Conservation (phyloP, 805 yeast species). For the Zygosaccharomyces pseudorouxii region DNA sequence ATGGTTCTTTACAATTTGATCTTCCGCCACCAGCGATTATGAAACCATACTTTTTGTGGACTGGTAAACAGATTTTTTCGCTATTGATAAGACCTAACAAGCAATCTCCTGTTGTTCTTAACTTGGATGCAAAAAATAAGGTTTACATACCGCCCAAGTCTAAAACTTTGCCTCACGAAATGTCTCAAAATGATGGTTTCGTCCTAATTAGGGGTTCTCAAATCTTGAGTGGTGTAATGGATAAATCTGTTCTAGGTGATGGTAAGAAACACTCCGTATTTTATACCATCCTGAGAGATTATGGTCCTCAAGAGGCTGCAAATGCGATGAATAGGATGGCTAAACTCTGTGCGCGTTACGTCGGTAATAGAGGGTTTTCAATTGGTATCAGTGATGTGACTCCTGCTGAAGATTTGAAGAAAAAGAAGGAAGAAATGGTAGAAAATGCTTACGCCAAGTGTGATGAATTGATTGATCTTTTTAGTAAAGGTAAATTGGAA, state of each 20-base stretch:
- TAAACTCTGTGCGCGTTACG: conserved; percentile 90
- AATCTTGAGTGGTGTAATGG: conserved; percentile 92
- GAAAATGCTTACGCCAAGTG: conserved; percentile 86
- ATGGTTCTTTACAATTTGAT: conserved; percentile 82
- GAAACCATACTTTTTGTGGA: conserved; percentile 90
- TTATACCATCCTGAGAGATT: conserved; percentile 90
- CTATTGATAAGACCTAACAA: conserved; percentile 79
- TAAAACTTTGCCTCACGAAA: conserved; percentile 71
- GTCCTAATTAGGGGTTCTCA: conserved; percentile 87
- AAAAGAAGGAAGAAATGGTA: conserved; percentile 80
- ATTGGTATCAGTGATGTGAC: conserved; percentile 98
- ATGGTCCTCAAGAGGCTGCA: conserved; percentile 96
- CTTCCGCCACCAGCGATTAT: conserved; percentile 91
- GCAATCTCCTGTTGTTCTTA: conserved; percentile 72
- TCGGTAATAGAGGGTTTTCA: conserved; percentile 94
- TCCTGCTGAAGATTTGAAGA: conserved; percentile 74
- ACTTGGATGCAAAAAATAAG: conserved; percentile 91
- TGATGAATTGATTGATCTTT: conserved; percentile 79
- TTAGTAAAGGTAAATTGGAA: conserved; percentile 81
- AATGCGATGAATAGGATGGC: conserved; percentile 98
- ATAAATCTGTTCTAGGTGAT: conserved; percentile 91
- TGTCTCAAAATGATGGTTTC: conserved; percentile 97
- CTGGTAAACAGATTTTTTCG: conserved; percentile 94
- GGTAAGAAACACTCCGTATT: conserved; percentile 97
- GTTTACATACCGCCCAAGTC: conserved; percentile 73